These are phyloP conservation scores for Tubosaeta brunneosetosa DNA, from an alignment of 768 basidiomycete genomes.

Conservation along the genomic window DNA sequence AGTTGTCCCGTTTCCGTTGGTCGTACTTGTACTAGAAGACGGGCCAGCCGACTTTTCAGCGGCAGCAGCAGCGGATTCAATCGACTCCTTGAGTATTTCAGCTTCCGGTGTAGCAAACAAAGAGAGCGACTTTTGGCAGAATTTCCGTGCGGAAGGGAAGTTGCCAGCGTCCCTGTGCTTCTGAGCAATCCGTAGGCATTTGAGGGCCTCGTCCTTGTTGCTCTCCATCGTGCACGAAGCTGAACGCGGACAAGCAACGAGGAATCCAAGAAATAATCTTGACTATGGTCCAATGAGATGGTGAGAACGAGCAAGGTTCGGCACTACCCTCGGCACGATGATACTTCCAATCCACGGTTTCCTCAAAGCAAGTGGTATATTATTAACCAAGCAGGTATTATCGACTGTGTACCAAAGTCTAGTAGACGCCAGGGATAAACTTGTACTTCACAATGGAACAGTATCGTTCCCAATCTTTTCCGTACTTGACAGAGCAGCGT, in stretches of 20 bases:
- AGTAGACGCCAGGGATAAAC: slow-evolving; percentile 88
- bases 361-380: background rate
- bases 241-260: slow-evolving; percentile 6
- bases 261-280: slow-evolving; percentile 1
- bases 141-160: slow-evolving; percentile 74
- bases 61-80: slow-evolving; percentile 51
- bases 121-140: slow-evolving; percentile 82
- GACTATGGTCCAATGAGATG: slow-evolving; percentile 9
- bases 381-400: slow-evolving; percentile 4
- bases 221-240: slow-evolving; percentile 54
- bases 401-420: slow-evolving; percentile 19
- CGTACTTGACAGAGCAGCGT: slow-evolving; percentile 87
- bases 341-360: background rate
- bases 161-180: slow-evolving; percentile 71
- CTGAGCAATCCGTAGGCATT: slow-evolving; percentile 76
- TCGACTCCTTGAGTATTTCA: slow-evolving; percentile 54
- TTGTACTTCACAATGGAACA: slow-evolving; percentile 85
- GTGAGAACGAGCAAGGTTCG: slow-evolving; percentile 23
- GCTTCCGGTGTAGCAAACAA: slow-evolving; percentile 81
- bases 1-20: slow-evolving; percentile 31
- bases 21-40: slow-evolving; percentile 32
- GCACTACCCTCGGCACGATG: slow-evolving; percentile 8
- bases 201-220: slow-evolving; percentile 87
- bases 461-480: slow-evolving; percentile 91
- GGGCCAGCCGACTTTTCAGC: slow-evolving; percentile 36